Percentiles rank a stretch among this genome's conserved stretches.
phyloP scores from a whole-genome alignment of 257 asterid species.

The Coffea canephora region DNA sequence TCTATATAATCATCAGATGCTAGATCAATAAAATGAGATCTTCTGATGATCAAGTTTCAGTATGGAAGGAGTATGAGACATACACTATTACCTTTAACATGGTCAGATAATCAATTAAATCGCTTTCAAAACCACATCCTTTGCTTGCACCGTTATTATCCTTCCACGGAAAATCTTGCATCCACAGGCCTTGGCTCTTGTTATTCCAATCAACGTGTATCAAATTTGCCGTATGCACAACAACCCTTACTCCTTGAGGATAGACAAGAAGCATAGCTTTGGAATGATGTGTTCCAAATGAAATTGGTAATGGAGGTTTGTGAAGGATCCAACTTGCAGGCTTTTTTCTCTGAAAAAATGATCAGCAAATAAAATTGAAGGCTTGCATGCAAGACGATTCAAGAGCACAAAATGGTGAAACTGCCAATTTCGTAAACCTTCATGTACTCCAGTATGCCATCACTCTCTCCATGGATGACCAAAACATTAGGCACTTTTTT shows the following conservation, averaged over 20 bases:
- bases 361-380: conserved; percentile 28
- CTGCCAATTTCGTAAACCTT: conserved; percentile 49
- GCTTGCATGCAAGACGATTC: conserved; percentile 21
- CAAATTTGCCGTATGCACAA: conserved; percentile 91
- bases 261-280: conserved; percentile 96
- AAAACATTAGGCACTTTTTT: conserved; percentile 68
- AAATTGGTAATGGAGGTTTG: conserved; percentile 94
- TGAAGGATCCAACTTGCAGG: conserved; percentile 82
- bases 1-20: not conserved
- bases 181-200: conserved; percentile 97
- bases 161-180: conserved; percentile 99
- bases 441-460: conserved; percentile 78
- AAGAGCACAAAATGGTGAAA: conserved; percentile 24
- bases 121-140: conserved; percentile 76
- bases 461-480: conserved; percentile 93
- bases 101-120: conserved; percentile 73
- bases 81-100: conserved; percentile 60
- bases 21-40: not conserved
- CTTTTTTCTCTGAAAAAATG: conserved; percentile 64
- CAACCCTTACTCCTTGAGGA: conserved; percentile 83
- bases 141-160: conserved; percentile 46
- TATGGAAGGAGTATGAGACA: not conserved
- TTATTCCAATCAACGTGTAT: conserved; percentile 94
- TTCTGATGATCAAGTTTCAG: not conserved
- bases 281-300: conserved; percentile 98